These are phyloP conservation scores for Colletotrichum shisoi DNA, from an alignment of 2,329 filamentous ascomycete genomes.

Conservation along the genomic window DNA sequence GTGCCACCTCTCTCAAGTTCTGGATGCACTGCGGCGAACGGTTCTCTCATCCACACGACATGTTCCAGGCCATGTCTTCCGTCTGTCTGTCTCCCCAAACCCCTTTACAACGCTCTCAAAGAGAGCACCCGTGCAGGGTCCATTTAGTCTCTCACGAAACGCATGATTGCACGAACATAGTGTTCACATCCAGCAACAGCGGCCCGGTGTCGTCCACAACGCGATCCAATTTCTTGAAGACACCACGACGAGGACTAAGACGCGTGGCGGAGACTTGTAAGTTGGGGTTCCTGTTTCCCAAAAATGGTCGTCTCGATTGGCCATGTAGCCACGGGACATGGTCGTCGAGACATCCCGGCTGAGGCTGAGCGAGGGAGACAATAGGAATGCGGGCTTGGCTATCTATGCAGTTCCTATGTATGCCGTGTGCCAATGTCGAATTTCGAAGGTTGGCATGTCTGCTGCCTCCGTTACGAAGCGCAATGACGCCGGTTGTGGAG, in stretches of 20 bases:
- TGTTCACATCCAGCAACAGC: background rate
- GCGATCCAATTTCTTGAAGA: background rate
- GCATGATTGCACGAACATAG: background rate
- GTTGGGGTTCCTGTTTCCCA: background rate
- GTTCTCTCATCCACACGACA: background rate
- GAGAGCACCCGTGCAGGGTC: too few species aligned
- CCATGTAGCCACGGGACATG: background rate
- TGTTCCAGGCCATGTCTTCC: constrained; percentile 2
- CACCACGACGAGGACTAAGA: constrained; percentile 1
- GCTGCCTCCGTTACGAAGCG: constrained; percentile 18
- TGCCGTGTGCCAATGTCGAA: constrained; percentile 25
- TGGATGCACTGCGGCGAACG: background rate
- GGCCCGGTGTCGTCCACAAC: too few species aligned
- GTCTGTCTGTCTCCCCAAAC: too few species aligned
- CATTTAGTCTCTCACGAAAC: too few species aligned
- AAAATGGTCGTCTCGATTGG: background rate
- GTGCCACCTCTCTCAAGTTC: too few species aligned
- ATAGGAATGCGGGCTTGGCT: constrained; percentile 25
- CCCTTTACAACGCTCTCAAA: background rate
- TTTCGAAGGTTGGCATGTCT: constrained; percentile 13
- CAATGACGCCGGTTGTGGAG: constrained; percentile 32
- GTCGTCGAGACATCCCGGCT: background rate
- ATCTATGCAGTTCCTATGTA: constrained; percentile 15
- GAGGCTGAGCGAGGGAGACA: background rate
- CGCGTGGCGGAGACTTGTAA: background rate